Percentiles rank a stretch among this genome's conserved stretches.
Conservation (phyloP, 352 stramenopile genomes). For the Phytophthora macrochlamydospora region DNA sequence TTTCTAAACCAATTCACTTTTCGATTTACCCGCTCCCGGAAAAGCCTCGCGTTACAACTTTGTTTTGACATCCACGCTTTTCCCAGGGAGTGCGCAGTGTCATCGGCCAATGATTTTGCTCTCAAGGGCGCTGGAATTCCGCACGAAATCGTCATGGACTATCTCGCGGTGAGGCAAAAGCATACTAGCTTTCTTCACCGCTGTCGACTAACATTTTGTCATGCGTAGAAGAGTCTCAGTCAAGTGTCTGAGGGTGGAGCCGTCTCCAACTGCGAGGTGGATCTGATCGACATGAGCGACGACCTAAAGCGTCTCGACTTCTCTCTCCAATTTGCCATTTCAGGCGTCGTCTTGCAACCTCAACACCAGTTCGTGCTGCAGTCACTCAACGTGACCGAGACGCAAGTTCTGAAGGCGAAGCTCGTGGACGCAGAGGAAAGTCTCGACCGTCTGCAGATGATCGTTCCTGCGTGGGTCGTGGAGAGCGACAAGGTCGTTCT, state of each 20-base stretch:
- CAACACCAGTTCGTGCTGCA: constrained; percentile 39
- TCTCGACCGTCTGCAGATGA: constrained; percentile 29
- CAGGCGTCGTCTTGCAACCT: constrained; percentile 27
- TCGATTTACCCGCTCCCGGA: too few species aligned
- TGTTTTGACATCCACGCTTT: background rate
- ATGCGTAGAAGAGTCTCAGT: constrained; percentile 20
- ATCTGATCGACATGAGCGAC: constrained; percentile 30
- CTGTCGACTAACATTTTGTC: background rate
- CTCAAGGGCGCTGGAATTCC: constrained; percentile 31
- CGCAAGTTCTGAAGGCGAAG: constrained; percentile 31
- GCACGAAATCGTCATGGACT: constrained; percentile 32
- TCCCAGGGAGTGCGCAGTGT: constrained; percentile 29
- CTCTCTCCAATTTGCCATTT: constrained; percentile 29
- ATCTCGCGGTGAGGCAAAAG: constrained; percentile 20
- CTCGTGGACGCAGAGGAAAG: constrained; percentile 28
- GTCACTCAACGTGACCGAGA: constrained; percentile 30
- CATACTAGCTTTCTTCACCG: background rate
- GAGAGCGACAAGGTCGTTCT: background rate
- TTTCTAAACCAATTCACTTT: too few species aligned
- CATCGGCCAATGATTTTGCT: constrained; percentile 32
- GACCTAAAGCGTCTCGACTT: constrained; percentile 30
- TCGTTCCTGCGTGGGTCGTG: constrained; percentile 30
- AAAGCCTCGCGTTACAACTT: too few species aligned
- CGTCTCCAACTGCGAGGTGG: constrained; percentile 19
- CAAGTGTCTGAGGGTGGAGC: constrained; percentile 3